Conservation (phyloP, 2,329 filamentous ascomycete genomes). For the Raffaelea deltoideospora region DNA sequence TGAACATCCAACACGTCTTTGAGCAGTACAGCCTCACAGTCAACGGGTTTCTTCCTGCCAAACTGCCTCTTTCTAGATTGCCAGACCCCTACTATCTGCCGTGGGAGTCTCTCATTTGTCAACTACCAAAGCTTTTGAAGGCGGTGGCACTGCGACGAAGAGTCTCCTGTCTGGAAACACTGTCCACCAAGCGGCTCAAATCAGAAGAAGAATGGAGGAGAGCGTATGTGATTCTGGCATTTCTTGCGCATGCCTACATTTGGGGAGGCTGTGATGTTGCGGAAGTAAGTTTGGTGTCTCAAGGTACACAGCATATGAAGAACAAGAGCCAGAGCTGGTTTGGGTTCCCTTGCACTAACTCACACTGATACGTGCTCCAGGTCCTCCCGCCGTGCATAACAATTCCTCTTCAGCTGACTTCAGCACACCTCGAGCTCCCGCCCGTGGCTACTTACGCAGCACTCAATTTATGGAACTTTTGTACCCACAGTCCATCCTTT, state of each 20-base stretch:
- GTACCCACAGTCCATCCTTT: conserved; percentile 26
- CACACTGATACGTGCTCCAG: neutral
- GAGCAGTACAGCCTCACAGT: too few species aligned
- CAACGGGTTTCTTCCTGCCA: conserved; percentile 67
- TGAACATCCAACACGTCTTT: too few species aligned
- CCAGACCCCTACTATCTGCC: conserved; percentile 59
- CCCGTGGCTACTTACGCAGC: conserved; percentile 84
- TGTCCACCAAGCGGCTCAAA: conserved; percentile 49
- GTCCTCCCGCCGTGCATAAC: conserved; percentile 60
- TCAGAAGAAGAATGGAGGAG: conserved; percentile 63
- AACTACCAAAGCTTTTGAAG: conserved; percentile 53
- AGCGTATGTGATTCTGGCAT: conserved; percentile 64
- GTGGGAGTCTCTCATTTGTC: conserved; percentile 59
- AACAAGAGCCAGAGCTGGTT: neutral
- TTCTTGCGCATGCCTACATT: conserved; percentile 73
- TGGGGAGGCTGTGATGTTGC: conserved; percentile 69
- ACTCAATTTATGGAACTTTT: conserved; percentile 82
- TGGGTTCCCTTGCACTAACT: neutral
- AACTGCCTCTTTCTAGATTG: conserved; percentile 50
- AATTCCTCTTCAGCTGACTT: conserved; percentile 59
- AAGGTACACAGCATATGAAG: neutral
- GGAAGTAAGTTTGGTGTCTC: conserved; percentile 36
- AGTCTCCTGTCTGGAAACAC: conserved; percentile 50
- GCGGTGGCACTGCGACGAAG: conserved; percentile 46
- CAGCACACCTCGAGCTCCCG: conserved; percentile 61